Evolutionary conservation across 148 eudicot species (phyloP), one percentile per base, ranked within the genome.

Genomic region (Hydrangea macrophylla): DNA sequence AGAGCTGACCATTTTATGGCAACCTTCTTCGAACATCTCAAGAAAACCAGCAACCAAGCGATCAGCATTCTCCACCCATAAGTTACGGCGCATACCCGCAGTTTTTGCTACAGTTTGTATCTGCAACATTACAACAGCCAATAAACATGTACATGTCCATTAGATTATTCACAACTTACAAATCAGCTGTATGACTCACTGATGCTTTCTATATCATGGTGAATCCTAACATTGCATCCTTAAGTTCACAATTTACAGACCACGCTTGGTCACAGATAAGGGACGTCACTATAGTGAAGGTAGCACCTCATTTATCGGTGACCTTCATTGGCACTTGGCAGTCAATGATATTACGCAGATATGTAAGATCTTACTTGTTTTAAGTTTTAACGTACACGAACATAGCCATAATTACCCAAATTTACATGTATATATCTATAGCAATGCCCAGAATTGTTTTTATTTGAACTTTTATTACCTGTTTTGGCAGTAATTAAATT

Each of bases 1-100:
- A n/a, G 27, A 2, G 32, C 71, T 76, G 59, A 86, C 95, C 95
- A 89, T 84, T 75, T 86, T 90, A 79, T 92, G 98, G 79, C 94
- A 92, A 45, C 98, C 83, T 86, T 92, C 98, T 84, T 92, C 98
- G 71, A 92, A 92, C 96, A 90, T 92, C 81, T 92, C 98, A 12
- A 92, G 92, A 67, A 92, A 92, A 54, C 98, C 98, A 75, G 95
- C 95, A 65, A 89, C 95, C 81, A 78, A 74, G 20, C 90, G 78
- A 71, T 89, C 98, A 63, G 98, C 98, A 79, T 92, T 92, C 64
- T 90, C 96, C 50, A 92, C 91, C 98, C 98, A 92, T 70, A 82
- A 83, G 74, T 88, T 88, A 20, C 80, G 93, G 60, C 76, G 80
- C 70, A 60, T 70, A 22, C 78, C 63, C 7, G 83, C 80, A 36